Percentiles rank a stretch among this genome's conserved stretches.
Evolutionary conservation across 345 rosid species (phyloP).

Genomic region (Carallia pectinifolia): DNA sequence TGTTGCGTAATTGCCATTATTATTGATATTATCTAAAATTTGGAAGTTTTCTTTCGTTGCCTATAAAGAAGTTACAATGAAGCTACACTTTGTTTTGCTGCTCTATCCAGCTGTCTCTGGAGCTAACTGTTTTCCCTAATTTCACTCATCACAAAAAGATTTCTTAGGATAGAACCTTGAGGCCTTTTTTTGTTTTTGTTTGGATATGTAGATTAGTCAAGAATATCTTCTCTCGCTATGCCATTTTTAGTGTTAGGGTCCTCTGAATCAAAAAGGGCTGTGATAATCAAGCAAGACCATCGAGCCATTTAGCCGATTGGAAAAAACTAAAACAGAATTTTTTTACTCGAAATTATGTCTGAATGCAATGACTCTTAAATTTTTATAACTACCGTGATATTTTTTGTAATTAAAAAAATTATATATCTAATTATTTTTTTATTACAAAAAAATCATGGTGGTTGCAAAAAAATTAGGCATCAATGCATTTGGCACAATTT

Average conservation of each 20-base stretch:
- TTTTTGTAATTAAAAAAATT: too few relatives aligned
- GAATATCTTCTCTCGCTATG: not conserved
- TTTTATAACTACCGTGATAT: too few relatives aligned
- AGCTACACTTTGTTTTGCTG: not conserved
- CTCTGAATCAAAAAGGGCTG: not conserved
- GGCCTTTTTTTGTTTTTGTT: not conserved
- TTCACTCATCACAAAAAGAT: slow-evolving; percentile 1
- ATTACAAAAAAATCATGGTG: too few relatives aligned
- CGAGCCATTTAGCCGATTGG: too few relatives aligned
- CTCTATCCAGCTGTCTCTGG: slow-evolving; percentile 4
- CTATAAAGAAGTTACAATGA: not conserved
- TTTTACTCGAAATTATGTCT: too few relatives aligned
- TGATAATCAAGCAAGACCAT: not conserved
- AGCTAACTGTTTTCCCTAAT: slow-evolving; percentile 20
- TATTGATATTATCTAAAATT: not conserved
- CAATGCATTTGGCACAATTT: too few relatives aligned
- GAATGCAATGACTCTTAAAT: too few relatives aligned
- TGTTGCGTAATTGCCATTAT: not conserved
- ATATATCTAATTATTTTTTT: too few relatives aligned
- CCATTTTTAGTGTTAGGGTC: not conserved
- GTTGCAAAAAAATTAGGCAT: too few relatives aligned
- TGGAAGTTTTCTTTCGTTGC: not conserved
- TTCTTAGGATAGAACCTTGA: not conserved
- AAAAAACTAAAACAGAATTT: too few relatives aligned
- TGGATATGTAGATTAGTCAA: slow-evolving; percentile 8